Evolutionary conservation across 352 stramenopile species (phyloP).

Genomic region (Phytopythium aichiense): DNA sequence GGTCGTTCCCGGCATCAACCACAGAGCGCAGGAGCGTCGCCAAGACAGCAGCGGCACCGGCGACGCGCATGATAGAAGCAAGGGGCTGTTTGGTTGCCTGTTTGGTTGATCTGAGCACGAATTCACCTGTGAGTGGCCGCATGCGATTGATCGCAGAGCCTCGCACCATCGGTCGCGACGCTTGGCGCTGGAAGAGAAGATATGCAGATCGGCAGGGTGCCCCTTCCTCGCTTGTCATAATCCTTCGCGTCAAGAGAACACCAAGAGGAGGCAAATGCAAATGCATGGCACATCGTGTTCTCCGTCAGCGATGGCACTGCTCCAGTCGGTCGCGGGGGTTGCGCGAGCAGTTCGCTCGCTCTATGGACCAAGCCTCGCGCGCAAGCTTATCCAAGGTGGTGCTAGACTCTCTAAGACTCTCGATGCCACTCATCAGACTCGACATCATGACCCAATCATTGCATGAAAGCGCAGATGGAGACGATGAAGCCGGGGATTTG

Average conservation of each 20-base stretch:
- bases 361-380: conserved; percentile 6
- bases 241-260: neutral
- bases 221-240: neutral
- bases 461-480: neutral
- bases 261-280: neutral
- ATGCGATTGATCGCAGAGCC: neutral
- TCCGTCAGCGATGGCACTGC: neutral
- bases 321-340: neutral
- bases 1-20: neutral
- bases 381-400: conserved; percentile 2
- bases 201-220: neutral
- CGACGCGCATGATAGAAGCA: neutral
- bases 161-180: neutral
- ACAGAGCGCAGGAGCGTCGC: neutral
- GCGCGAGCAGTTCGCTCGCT: neutral
- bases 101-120: neutral
- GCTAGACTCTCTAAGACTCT: neutral
- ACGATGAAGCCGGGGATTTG: conserved; percentile 1
- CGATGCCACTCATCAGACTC: neutral
- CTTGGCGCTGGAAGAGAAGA: neutral
- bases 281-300: neutral
- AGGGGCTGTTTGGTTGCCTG: neutral
- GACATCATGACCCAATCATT: neutral
- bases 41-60: neutral
- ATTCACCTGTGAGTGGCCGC: neutral